Conservation (phyloP, 306 rosid species). For the Rosa chinensis region DNA sequence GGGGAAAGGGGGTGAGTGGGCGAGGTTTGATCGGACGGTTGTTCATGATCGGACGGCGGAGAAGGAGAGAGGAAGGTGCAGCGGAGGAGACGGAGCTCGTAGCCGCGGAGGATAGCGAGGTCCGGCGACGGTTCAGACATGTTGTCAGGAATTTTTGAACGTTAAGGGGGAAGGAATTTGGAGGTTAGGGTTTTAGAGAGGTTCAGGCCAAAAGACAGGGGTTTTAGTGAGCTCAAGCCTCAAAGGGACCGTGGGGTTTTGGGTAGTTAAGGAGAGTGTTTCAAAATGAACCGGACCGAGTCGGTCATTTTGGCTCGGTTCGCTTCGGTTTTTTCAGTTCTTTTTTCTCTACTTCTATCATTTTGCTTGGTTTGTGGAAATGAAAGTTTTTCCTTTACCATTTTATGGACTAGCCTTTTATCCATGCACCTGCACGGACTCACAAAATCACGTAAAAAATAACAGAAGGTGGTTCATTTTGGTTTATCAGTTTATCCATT, state of each 20-base stretch:
- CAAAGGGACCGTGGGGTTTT: no score
- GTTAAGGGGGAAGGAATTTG: no score
- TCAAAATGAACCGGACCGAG: not conserved
- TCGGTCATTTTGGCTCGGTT: not conserved
- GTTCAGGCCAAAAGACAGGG: not conserved
- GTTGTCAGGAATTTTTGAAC: not conserved
- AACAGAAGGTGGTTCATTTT: no score
- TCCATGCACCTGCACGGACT: no score
- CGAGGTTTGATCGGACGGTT: slow-evolving; percentile 14
- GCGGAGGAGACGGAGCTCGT: slow-evolving; percentile 82
- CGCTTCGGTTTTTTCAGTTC: not conserved
- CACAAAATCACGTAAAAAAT: no score
- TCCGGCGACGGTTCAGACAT: slow-evolving; percentile 22
- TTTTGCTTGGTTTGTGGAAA: no score
- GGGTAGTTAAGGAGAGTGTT: no score
- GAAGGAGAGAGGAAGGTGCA: slow-evolving; percentile 45
- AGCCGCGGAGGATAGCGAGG: slow-evolving; percentile 35
- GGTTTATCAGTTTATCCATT: no score
- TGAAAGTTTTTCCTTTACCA: no score
- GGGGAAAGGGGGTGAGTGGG: slow-evolving; percentile 24
- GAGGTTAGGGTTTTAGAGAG: slow-evolving; percentile 5
- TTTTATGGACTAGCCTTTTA: no score
- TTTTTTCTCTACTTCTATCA: no score
- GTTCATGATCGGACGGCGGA: slow-evolving; percentile 22
- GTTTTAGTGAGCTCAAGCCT: not conserved